Evolutionary conservation across 2,329 filamentous ascomycete species (phyloP), one percentile per base, ranked within the genome.

Genomic region (Penicillium sp.): DNA sequence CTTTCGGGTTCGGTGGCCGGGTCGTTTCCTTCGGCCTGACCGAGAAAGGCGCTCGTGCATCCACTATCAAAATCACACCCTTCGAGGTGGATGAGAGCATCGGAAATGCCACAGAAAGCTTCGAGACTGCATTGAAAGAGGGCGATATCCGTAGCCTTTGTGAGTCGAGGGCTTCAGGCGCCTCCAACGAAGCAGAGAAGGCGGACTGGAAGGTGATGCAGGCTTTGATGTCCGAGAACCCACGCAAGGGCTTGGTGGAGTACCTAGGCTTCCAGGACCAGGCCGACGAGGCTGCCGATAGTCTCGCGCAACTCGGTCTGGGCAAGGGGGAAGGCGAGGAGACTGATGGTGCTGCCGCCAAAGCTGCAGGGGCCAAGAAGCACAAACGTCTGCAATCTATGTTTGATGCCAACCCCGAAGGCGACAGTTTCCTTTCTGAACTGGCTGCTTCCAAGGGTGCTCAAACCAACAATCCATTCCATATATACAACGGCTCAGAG

Each of bases 1-100:
- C 90, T 0, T 99, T 99, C 72, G 93, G 90, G 0, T 99, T 97
- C 67, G 93, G 93, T 46, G 93, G 95, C 45, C 95, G 95, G 68
- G 77, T 99, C 18, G 83, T 97, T 84, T 96, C 71, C 80, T 75
- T 82, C 50, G 76, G 77, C 35, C 69, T 81, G 40, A 65, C 76
- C 1, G 79, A 82, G 40, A 70, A 84, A 29, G 84, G 82, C 4
- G 85, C 89, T 55, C 80, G 75, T 54, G 75, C 77, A 47, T 96
- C 92, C 8, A 90, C 87, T 66, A 78, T 99, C 40, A 80, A 82
- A 57, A 92, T 99, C 49, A 87, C 87, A 0, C 84, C 84, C n/a
- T 96, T 95, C 65, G 88, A 89, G 25, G 84, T 92, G 5, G 93
- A 99, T 68, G 86, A 86, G 16, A 84, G 86, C 34, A 84, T 99